phyloP scores from a whole-genome alignment of 1,139 yeast species.

The Saccharomyces hybrid region DNA sequence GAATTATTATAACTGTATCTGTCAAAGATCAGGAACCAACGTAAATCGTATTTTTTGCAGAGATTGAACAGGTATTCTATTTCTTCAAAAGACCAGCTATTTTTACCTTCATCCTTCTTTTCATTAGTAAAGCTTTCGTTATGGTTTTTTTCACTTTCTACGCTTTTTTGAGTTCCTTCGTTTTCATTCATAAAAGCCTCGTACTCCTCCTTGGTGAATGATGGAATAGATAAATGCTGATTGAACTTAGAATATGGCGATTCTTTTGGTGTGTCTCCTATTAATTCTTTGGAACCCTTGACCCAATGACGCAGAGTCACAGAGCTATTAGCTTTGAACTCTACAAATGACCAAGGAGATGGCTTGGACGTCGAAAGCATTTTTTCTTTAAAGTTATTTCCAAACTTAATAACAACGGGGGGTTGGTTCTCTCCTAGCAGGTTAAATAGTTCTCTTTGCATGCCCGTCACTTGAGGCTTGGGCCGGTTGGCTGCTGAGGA shows the following conservation, averaged over 20 bases:
- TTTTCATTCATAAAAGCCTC: constrained; percentile 40
- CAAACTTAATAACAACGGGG: constrained; percentile 56
- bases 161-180: constrained; percentile 8
- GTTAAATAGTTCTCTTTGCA: constrained; percentile 84
- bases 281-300: constrained; percentile 53
- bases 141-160: neutral
- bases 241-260: constrained; percentile 72
- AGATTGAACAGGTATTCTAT: constrained; percentile 67
- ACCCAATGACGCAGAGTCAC: constrained; percentile 78
- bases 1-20: constrained; percentile 43
- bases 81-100: constrained; percentile 68
- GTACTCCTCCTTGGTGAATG: constrained; percentile 61
- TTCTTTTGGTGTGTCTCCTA: constrained; percentile 37
- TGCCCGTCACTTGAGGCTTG: constrained; percentile 55
- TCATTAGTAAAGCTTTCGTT: constrained; percentile 1
- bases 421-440: constrained; percentile 90
- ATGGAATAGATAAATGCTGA: constrained; percentile 62
- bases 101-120: constrained; percentile 7
- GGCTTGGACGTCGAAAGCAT: constrained; percentile 55
- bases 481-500: constrained; percentile 16
- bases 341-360: constrained; percentile 72
- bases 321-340: constrained; percentile 52
- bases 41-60: constrained; percentile 65
- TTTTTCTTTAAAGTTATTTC: constrained; percentile 56
- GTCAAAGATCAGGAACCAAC: constrained; percentile 83